Conservation (phyloP, 2,329 filamentous ascomycete species). For the Sporothrix mexicana region DNA sequence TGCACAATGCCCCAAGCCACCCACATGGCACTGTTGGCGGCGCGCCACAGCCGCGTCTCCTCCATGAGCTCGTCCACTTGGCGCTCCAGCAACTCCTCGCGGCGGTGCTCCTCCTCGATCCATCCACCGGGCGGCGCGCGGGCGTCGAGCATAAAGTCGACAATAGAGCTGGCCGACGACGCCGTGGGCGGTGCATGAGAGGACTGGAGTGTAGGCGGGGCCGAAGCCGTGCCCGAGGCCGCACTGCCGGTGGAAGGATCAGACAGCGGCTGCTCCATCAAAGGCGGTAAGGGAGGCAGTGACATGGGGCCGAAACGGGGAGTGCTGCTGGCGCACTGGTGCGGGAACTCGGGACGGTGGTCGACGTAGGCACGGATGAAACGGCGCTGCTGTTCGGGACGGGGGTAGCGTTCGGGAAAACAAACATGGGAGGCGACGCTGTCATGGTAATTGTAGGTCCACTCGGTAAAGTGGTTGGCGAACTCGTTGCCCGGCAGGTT, state of each 20-base stretch:
- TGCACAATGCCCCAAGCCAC: constrained; percentile 96
- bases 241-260: constrained; percentile 38
- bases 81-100: constrained; percentile 68
- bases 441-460: constrained; percentile 97
- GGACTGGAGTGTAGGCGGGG: constrained; percentile 36
- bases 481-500: constrained; percentile 89
- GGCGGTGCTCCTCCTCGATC: constrained; percentile 65
- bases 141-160: constrained; percentile 84
- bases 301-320: constrained; percentile 36
- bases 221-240: constrained; percentile 35
- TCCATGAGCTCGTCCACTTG: constrained; percentile 74
- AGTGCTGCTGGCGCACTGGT: constrained; percentile 44
- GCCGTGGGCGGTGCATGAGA: constrained; percentile 40
- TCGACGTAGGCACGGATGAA: constrained; percentile 88
- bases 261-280: constrained; percentile 46
- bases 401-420: constrained; percentile 75
- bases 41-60: constrained; percentile 83
- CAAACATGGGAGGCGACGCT: constrained; percentile 67
- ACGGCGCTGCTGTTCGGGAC: constrained; percentile 76
- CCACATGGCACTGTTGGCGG: constrained; percentile 89
- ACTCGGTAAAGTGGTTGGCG: constrained; percentile 97
- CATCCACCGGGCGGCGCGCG: constrained; percentile 61
- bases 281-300: constrained; percentile 24
- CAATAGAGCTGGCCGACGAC: constrained; percentile 58
- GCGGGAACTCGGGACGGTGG: constrained; percentile 74